phyloP scores from a whole-genome alignment of 371 early-diverging fungal genomes.

The Choanephora cucurbitarum region DNA sequence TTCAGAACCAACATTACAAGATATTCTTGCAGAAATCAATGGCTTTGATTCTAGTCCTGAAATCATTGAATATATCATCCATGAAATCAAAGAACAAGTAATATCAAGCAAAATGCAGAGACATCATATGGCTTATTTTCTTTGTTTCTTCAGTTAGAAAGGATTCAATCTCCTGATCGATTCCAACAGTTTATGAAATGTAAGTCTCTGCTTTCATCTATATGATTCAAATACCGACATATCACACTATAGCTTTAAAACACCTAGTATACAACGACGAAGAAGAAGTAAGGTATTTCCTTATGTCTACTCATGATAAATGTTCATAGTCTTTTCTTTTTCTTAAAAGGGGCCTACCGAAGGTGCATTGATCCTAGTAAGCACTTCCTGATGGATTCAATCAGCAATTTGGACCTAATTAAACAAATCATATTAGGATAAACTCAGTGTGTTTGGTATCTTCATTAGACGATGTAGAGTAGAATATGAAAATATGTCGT shows the following conservation, averaged over 20 bases:
- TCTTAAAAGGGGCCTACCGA: too few relatives aligned
- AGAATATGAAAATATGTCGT: slow-evolving; percentile 28
- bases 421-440: too few relatives aligned
- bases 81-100: too few relatives aligned
- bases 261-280: slow-evolving; percentile 1
- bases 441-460: slow-evolving; percentile 38
- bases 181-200: slow-evolving; percentile 9
- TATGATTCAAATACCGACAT: too few relatives aligned
- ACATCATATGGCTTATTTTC: too few relatives aligned
- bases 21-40: slow-evolving; percentile 5
- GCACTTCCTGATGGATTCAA: too few relatives aligned
- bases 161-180: slow-evolving; percentile 2
- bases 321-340: too few relatives aligned
- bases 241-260: slow-evolving; percentile 6
- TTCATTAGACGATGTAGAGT: slow-evolving; percentile 41
- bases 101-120: too few relatives aligned
- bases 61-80: background rate
- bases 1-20: slow-evolving; percentile 17
- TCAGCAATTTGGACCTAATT: too few relatives aligned
- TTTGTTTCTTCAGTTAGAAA: slow-evolving; percentile 4
- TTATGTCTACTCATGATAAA: slow-evolving; percentile 1
- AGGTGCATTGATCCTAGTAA: too few relatives aligned
- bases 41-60: slow-evolving; percentile 1
- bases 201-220: too few relatives aligned
- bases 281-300: background rate